Conservation (phyloP, 2,329 filamentous ascomycete species). For the Stemphylium vesicarium region DNA sequence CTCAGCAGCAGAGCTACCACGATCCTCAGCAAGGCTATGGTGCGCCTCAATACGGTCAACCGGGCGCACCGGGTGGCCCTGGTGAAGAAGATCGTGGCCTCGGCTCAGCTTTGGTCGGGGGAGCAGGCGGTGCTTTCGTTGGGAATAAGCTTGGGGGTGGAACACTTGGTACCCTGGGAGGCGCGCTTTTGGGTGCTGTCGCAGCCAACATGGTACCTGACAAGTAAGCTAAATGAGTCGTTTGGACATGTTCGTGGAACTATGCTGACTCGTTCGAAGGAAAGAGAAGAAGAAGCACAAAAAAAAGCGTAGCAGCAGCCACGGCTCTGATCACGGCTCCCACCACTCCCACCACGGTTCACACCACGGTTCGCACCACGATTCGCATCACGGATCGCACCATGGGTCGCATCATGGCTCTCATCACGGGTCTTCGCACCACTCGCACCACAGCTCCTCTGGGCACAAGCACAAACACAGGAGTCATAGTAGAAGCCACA, state of each 20-base stretch:
- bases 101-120: constrained; percentile 61
- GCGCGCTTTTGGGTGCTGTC: constrained; percentile 61
- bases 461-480: constrained; percentile 27
- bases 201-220: constrained; percentile 60
- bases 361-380: constrained; percentile 37
- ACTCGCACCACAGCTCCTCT: constrained; percentile 9
- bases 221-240: constrained; percentile 37
- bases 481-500: constrained; percentile 42
- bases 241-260: neutral
- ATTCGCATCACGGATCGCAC: constrained; percentile 27
- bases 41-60: constrained; percentile 50
- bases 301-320: constrained; percentile 48
- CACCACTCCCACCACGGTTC: constrained; percentile 31
- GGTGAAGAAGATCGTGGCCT: constrained; percentile 62
- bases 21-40: constrained; percentile 32
- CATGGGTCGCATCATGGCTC: constrained; percentile 39
- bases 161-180: constrained; percentile 58
- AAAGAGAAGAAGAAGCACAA: constrained; percentile 44
- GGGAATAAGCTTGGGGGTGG: constrained; percentile 63
- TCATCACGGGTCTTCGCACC: constrained; percentile 22
- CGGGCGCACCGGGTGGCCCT: constrained; percentile 38
- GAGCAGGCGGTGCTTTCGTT: constrained; percentile 61
- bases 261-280: constrained; percentile 11
- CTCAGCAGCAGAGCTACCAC: constrained; percentile 19
- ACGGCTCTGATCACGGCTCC: constrained; percentile 11